Conservation (phyloP, 2,329 filamentous ascomycete species). For the Claviceps capensis region DNA sequence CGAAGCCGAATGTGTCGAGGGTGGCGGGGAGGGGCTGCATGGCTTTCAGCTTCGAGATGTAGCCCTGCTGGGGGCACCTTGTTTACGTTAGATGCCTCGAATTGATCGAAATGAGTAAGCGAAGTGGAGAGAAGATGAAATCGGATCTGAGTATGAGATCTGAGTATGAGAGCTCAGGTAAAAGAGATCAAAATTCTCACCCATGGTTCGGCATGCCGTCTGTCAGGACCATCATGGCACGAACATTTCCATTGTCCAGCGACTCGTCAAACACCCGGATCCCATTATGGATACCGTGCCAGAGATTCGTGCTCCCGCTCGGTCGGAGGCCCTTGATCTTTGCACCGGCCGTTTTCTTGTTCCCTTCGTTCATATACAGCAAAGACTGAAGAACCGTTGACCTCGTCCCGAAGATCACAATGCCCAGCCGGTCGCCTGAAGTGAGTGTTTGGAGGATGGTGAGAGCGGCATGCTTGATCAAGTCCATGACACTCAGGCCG, state of each 20-base stretch:
- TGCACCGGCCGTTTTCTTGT: slow-evolving; percentile 7
- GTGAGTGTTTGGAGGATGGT: slow-evolving; percentile 44
- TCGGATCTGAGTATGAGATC: too few species aligned
- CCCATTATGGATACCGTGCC: slow-evolving; percentile 40
- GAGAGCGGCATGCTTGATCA: slow-evolving; percentile 44
- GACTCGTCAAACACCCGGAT: slow-evolving; percentile 30
- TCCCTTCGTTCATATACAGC: not conserved
- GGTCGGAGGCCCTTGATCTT: slow-evolving; percentile 30
- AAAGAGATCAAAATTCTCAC: not conserved
- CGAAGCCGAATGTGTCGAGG: slow-evolving; percentile 26
- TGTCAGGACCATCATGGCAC: slow-evolving; percentile 39
- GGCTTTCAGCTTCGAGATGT: slow-evolving; percentile 36
- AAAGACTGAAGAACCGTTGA: not conserved
- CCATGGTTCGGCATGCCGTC: slow-evolving; percentile 40
- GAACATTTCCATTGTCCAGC: slow-evolving; percentile 23
- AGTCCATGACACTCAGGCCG: slow-evolving; percentile 41
- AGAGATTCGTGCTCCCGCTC: slow-evolving; percentile 36
- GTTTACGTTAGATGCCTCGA: not conserved
- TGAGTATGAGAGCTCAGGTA: not conserved
- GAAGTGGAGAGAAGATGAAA: not conserved
- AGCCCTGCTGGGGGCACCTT: slow-evolving; percentile 36
- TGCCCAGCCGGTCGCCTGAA: slow-evolving; percentile 28
- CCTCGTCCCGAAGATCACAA: not conserved
- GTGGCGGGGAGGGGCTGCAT: slow-evolving; percentile 27
- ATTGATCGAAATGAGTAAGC: slow-evolving; percentile 9